Conservation (phyloP, 2,329 filamentous ascomycete genomes). For the Penicillium sp. region DNA sequence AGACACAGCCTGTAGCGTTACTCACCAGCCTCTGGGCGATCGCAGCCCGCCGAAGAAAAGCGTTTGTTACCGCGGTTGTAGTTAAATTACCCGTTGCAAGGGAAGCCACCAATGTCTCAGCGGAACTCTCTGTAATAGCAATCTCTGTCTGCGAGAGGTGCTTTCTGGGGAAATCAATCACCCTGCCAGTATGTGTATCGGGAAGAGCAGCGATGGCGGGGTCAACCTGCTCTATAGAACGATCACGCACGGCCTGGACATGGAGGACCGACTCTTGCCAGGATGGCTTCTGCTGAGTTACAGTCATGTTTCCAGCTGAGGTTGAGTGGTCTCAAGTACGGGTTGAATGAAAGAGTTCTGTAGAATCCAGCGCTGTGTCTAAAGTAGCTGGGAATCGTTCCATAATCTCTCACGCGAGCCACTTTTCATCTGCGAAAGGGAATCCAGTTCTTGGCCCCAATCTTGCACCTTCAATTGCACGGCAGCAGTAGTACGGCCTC, state of each 20-base stretch:
- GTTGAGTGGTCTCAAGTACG: not conserved
- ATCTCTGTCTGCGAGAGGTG: constrained; percentile 50
- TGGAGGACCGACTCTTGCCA: not conserved
- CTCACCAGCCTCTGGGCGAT: constrained; percentile 52
- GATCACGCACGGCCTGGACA: not conserved
- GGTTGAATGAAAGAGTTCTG: not conserved
- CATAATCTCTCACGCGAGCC: not conserved
- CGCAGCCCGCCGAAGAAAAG: constrained; percentile 56
- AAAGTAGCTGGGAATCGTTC: not conserved
- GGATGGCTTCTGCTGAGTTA: not conserved
- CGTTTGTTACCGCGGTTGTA: constrained; percentile 48
- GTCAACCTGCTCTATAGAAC: not conserved
- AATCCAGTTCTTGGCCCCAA: not conserved
- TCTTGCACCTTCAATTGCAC: not conserved
- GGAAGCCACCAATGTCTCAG: constrained; percentile 43
- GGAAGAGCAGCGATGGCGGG: not conserved
- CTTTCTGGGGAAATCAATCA: constrained; percentile 41
- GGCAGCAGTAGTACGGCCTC: not conserved
- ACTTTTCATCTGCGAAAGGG: not conserved
- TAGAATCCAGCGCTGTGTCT: not conserved
- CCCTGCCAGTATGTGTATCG: constrained; percentile 14
- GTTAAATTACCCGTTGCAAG: constrained; percentile 48
- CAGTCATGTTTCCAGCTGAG: not conserved
- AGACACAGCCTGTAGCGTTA: not conserved
- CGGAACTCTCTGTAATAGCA: constrained; percentile 50